Base-by-base conservation (phyloP, 2,329 filamentous ascomycete species). In the Gremmenia infestans region DNA sequence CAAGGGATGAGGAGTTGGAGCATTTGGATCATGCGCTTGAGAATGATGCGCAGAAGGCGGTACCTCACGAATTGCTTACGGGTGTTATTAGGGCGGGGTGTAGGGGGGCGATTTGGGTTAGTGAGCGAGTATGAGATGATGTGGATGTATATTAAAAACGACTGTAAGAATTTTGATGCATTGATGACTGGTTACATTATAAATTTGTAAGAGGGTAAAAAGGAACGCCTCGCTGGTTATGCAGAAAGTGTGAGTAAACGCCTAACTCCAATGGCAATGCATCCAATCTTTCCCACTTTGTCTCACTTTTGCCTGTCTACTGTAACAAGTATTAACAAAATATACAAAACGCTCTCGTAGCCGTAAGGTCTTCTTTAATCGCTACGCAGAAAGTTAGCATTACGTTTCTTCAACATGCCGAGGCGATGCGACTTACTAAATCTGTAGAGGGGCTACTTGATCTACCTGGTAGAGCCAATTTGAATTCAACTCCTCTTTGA, bases 381-480 rank as follows among this genome's bases (percentile, higher is more conserved):
- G 55, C 63, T 66, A 28, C 4, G 52, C 45, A 45, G 4, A 4
- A 2, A 25, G 52, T 63, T 53, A 65, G 62, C 23, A 43, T 47
- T 42, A 28, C 22, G 12, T 45, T 25, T 45, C 15, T 23, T 12
- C 22, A 8, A 23, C 28, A 28, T n/a, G 14, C 50, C 17, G 25
- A 19, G 19, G 23, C 12, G 36, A 35, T 15, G 42, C 25, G 40
- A 81, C 88, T 86, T 79, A 91, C 89, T 99, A 99, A 68, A 99
- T 97, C 75, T 97, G 91, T 73, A 99, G 78, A 55, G 94, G 94
- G 66, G 94, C 95, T 70, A 99, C 87, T 72, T 95, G 88, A 72
- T 99, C 94, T 54, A 97, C 90, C 69, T 93, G 91, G 74, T 96
- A 97, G 60, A 97, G 81, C 94, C 94, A 99, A 70, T 97, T 96